phyloP scores from a whole-genome alignment of 2,329 filamentous ascomycete species.

The Fusarium irregulare region DNA sequence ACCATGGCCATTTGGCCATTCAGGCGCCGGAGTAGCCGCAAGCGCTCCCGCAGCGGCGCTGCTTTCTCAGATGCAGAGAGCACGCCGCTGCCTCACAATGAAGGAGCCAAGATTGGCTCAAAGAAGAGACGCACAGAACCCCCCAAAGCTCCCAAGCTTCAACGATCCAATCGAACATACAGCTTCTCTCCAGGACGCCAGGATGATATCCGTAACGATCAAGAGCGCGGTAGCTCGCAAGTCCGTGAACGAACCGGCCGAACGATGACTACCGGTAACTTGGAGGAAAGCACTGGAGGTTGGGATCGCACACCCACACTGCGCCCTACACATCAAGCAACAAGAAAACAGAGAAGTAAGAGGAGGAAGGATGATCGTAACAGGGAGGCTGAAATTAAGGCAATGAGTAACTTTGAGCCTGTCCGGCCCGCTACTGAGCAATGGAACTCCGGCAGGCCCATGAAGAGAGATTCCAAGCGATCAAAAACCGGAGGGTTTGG shows the following conservation, averaged over 20 bases:
- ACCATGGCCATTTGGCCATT: slow-evolving; percentile 88
- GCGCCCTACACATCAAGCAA: slow-evolving; percentile 70
- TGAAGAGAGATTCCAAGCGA: slow-evolving; percentile 74
- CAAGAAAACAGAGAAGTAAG: slow-evolving; percentile 77
- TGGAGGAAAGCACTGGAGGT: slow-evolving; percentile 23
- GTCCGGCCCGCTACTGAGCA: slow-evolving; percentile 70
- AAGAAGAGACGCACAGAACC: slow-evolving; percentile 60
- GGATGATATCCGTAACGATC: slow-evolving; percentile 62
- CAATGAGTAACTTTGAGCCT: slow-evolving; percentile 79
- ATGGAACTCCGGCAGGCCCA: slow-evolving; percentile 68
- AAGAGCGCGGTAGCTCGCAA: slow-evolving; percentile 32
- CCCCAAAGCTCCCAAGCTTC: slow-evolving; percentile 62
- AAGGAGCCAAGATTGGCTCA: slow-evolving; percentile 46
- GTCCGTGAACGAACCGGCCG: slow-evolving; percentile 40
- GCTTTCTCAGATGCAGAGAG: slow-evolving; percentile 66
- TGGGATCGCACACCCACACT: slow-evolving; percentile 61
- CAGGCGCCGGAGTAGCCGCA: slow-evolving; percentile 77
- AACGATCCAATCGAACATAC: slow-evolving; percentile 63
- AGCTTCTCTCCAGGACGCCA: slow-evolving; percentile 72
- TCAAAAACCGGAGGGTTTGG: slow-evolving; percentile 64
- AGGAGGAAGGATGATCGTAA: slow-evolving; percentile 79
- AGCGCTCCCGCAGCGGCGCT: slow-evolving; percentile 64
- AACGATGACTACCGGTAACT: slow-evolving; percentile 22
- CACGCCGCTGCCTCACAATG: slow-evolving; percentile 51
- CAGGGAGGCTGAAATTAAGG: slow-evolving; percentile 87